Percentiles rank a stretch among this genome's conserved stretches.
These are phyloP conservation scores for Colletotrichum scovillei DNA, from an alignment of 2,329 filamentous ascomycete genomes.

Conservation along the genomic window DNA sequence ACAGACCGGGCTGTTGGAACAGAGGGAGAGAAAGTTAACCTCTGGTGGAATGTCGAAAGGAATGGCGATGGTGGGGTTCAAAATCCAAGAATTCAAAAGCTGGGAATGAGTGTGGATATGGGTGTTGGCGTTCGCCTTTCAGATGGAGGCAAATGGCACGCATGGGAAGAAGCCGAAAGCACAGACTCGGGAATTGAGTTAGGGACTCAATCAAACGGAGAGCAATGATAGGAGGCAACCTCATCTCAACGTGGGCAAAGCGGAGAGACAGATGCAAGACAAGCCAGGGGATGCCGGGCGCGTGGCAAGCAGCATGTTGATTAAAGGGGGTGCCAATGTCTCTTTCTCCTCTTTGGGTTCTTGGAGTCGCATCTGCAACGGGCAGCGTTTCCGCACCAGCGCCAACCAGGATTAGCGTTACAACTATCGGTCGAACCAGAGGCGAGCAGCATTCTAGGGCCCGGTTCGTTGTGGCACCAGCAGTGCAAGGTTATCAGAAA, in stretches of 20 bases:
- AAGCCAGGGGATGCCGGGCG: conserved; percentile 26
- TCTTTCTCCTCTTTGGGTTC: conserved; percentile 29
- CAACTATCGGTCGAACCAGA: conserved; percentile 35
- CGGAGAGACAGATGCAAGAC: conserved; percentile 24
- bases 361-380: conserved; percentile 32
- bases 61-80: conserved; percentile 26
- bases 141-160: neutral
- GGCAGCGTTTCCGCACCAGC: conserved; percentile 34
- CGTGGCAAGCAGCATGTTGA: conserved; percentile 30
- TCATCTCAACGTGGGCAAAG: conserved; percentile 24
- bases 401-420: conserved; percentile 25
- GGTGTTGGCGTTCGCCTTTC: neutral
- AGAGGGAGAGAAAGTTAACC: neutral
- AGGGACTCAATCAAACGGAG: neutral
- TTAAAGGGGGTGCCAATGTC: conserved; percentile 36
- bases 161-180: neutral
- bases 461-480: conserved; percentile 23
- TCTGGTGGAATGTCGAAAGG: neutral
- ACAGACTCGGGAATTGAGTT: conserved; percentile 24
- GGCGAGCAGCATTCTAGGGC: neutral
- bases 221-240: conserved; percentile 28
- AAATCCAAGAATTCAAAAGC: conserved; percentile 1
- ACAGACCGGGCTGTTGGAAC: conserved; percentile 7
- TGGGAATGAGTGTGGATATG: conserved; percentile 20
- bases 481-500: conserved; percentile 25